phyloP scores from a whole-genome alignment of 306 rosid genomes.

The Cucurbita pepo region DNA sequence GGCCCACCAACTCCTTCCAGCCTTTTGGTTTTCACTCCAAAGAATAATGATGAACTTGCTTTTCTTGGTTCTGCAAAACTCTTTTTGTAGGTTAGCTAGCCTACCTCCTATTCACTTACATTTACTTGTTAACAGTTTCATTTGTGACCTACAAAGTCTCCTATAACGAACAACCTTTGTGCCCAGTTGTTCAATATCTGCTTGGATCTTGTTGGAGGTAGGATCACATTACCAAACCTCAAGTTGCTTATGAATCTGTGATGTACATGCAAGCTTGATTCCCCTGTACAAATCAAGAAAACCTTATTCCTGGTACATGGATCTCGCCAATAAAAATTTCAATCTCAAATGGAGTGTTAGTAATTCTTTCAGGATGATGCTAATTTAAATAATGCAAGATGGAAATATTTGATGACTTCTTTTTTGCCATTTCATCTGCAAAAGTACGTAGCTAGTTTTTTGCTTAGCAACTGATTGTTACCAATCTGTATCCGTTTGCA shows the following conservation, averaged over 20 bases:
- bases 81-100: too few species aligned
- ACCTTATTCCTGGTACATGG: neutral
- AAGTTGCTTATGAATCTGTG: neutral
- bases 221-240: neutral
- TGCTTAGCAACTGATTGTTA: neutral
- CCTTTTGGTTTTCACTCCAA: neutral
- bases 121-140: neutral
- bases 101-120: too few species aligned
- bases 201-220: neutral
- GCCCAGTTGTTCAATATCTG: neutral
- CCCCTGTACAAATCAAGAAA: neutral
- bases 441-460: neutral
- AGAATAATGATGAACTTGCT: neutral
- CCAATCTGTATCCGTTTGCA: constrained; percentile 12
- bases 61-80: neutral
- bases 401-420: neutral
- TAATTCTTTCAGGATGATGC: neutral
- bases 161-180: neutral
- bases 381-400: neutral
- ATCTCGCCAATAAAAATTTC: neutral
- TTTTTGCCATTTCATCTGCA: neutral
- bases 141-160: neutral
- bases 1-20: neutral
- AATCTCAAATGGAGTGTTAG: neutral
- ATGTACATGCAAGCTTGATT: neutral